These are phyloP conservation scores for Amanita pseudoporphyria DNA, from an alignment of 768 basidiomycete species.

Conservation along the genomic window DNA sequence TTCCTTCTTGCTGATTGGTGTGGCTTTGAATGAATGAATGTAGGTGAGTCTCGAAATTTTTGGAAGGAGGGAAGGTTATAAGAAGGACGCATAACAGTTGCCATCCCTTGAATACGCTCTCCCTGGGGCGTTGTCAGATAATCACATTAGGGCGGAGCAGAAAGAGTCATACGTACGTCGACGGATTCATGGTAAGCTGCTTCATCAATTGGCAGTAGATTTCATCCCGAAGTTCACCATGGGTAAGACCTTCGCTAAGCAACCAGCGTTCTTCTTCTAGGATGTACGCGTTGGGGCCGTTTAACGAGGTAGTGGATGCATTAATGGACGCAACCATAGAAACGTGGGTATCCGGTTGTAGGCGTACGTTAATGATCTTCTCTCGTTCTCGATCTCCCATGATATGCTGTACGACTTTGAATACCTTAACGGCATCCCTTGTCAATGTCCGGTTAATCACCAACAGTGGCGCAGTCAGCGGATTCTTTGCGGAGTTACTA, in stretches of 20 bases:
- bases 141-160: constrained; percentile 1
- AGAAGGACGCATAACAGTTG: constrained; percentile 85
- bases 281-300: constrained; percentile 27
- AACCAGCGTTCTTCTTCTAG: constrained; percentile 87
- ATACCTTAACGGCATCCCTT: constrained; percentile 74
- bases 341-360: constrained; percentile 32
- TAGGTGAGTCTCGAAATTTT: constrained; percentile 83
- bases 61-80: constrained; percentile 89
- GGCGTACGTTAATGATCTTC: constrained; percentile 39
- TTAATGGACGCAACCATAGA: constrained; percentile 36
- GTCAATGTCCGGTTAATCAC: constrained; percentile 54
- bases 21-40: constrained; percentile 70
- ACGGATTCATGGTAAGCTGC: constrained; percentile 78
- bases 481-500: constrained; percentile 27
- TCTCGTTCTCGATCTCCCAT: constrained; percentile 91
- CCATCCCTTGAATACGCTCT: constrained; percentile 87
- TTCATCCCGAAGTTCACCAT: constrained; percentile 86
- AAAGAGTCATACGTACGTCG: constrained; percentile 48
- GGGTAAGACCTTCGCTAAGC: constrained; percentile 64
- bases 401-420: constrained; percentile 84
- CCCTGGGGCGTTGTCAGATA: constrained; percentile 33
- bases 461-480: constrained; percentile 68
- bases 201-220: constrained; percentile 92
- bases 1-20: constrained; percentile 56
- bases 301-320: constrained; percentile 37